phyloP scores from a whole-genome alignment of 139 green algal species.

The Chloropicon primus region DNA sequence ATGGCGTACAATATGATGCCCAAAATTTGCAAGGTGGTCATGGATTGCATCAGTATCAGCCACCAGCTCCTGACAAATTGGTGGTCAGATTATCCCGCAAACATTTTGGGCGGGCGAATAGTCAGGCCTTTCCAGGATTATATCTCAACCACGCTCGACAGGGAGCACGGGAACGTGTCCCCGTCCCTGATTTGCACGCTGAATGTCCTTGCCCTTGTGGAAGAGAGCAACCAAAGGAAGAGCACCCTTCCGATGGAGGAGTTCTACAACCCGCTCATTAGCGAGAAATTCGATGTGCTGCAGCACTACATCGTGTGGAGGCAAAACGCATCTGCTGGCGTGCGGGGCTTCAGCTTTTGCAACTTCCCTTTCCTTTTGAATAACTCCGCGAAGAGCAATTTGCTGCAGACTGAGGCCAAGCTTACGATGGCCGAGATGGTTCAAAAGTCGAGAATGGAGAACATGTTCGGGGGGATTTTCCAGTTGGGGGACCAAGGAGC shows the following conservation, averaged over 20 bases:
- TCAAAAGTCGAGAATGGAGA: constrained; percentile 48
- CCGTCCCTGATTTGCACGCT: neutral
- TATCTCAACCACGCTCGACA: constrained; percentile 16
- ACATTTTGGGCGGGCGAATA: constrained; percentile 46
- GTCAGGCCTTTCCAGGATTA: constrained; percentile 49
- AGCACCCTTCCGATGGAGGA: constrained; percentile 1
- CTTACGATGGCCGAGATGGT: constrained; percentile 43
- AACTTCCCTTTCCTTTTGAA: constrained; percentile 84
- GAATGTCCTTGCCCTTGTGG: neutral
- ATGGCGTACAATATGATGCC: constrained; percentile 54
- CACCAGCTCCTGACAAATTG: constrained; percentile 65
- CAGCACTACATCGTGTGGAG: constrained; percentile 82
- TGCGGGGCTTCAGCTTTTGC: constrained; percentile 63
- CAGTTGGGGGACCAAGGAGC: constrained; percentile 21
- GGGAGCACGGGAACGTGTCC: neutral
- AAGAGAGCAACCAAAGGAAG: constrained; percentile 1
- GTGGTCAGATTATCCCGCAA: constrained; percentile 64
- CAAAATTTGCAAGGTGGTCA: constrained; percentile 48
- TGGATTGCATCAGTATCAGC: constrained; percentile 39
- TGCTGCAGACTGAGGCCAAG: constrained; percentile 57
- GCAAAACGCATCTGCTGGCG: constrained; percentile 27
- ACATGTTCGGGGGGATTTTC: constrained; percentile 31
- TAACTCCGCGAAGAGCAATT: constrained; percentile 68
- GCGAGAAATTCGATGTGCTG: constrained; percentile 66
- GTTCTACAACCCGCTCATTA: constrained; percentile 1